Percentiles rank a stretch among this genome's conserved stretches.
These are phyloP conservation scores for Sequoiadendron giganteum DNA, from an alignment of 75 land plant genomes.

Conservation along the genomic window DNA sequence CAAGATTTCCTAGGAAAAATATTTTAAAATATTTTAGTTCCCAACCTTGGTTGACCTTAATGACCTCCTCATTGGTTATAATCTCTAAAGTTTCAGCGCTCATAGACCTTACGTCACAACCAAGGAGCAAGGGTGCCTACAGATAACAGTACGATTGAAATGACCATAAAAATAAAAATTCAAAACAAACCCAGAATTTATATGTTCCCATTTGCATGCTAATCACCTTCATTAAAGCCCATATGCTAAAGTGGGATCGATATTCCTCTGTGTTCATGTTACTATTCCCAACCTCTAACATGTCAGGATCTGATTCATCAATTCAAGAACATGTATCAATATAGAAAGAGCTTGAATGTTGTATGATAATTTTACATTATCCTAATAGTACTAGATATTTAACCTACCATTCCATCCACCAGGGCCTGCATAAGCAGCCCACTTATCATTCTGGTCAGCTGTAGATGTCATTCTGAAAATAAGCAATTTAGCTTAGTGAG, in stretches of 20 bases:
- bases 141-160: slow-evolving; percentile 2
- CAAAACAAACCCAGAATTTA: not conserved
- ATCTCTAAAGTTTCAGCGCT: slow-evolving; percentile 47
- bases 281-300: slow-evolving; percentile 95
- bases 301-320: slow-evolving; percentile 77
- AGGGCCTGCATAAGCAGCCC: slow-evolving; percentile 75
- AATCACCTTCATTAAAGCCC: slow-evolving; percentile 84
- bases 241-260: slow-evolving; percentile 80
- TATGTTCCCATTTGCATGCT: not conserved
- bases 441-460: slow-evolving; percentile 66
- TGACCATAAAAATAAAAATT: not conserved
- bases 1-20: too few species aligned
- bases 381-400: not conserved
- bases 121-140: slow-evolving; percentile 87
- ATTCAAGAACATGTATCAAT: not conserved
- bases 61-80: slow-evolving; percentile 73
- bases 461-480: slow-evolving; percentile 46
- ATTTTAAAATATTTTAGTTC: not conserved
- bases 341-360: not conserved
- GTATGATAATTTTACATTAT: too few species aligned
- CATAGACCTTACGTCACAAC: slow-evolving; percentile 80
- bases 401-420: slow-evolving; percentile 84
- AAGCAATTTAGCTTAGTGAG: not conserved
- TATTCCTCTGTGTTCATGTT: slow-evolving; percentile 81
- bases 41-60: slow-evolving; percentile 87